Evolutionary conservation across 305 asterid species (phyloP).

Genomic region (Fraxinus paxiana): DNA sequence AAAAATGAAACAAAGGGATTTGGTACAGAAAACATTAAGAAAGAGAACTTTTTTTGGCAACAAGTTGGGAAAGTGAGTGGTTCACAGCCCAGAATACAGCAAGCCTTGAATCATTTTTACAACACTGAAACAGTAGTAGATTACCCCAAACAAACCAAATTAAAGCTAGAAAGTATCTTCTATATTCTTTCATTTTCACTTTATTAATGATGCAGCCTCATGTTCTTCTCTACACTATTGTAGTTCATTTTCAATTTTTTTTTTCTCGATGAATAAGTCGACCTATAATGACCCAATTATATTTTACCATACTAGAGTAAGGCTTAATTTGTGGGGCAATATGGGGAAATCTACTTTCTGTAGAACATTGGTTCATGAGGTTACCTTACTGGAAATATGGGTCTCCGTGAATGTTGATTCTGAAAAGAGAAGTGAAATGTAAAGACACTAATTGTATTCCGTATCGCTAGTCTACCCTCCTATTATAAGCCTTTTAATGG

Average conservation of each 20-base stretch:
- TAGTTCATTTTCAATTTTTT: neutral
- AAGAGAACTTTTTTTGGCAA: slow-evolving; percentile 1
- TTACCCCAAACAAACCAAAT: neutral
- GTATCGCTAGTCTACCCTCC: neutral
- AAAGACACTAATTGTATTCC: neutral
- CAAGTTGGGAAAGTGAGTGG: neutral
- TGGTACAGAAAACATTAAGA: neutral
- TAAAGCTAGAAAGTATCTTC: slow-evolving; percentile 21
- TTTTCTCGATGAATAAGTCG: neutral
- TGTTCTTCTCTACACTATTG: neutral
- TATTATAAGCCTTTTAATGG: neutral
- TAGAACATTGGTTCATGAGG: neutral
- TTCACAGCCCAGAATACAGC: neutral
- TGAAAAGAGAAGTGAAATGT: neutral
- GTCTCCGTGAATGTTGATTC: neutral
- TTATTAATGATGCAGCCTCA: slow-evolving; percentile 9
- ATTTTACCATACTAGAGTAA: too few relatives aligned
- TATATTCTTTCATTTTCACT: slow-evolving; percentile 19
- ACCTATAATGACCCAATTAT: neutral
- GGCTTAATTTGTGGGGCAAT: neutral
- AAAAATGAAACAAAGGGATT: neutral
- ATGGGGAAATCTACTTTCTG: neutral
- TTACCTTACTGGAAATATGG: neutral
- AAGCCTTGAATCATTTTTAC: neutral
- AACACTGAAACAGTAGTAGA: neutral